Evolutionary conservation across 163 green algal species (phyloP).

Genomic region (Chloromonas sp.): DNA sequence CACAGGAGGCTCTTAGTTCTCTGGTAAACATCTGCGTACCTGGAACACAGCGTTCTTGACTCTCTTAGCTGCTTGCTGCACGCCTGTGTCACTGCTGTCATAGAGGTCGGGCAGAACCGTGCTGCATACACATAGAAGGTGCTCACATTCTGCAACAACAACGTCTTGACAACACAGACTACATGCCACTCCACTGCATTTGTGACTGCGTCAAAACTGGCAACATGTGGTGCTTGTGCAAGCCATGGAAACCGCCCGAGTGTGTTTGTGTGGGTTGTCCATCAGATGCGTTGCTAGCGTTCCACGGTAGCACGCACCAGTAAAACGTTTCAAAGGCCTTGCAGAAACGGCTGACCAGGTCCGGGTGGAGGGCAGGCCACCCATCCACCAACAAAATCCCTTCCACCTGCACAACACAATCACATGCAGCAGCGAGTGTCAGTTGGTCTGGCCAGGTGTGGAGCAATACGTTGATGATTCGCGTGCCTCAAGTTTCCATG

Average conservation of each 20-base stretch:
- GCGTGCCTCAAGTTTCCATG: too few relatives aligned
- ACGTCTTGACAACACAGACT: neutral
- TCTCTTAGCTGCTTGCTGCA: neutral
- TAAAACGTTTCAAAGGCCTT: neutral
- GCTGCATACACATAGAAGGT: neutral
- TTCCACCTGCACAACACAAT: neutral
- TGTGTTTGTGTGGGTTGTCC: too few relatives aligned
- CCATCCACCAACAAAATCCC: neutral
- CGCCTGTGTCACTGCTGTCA: neutral
- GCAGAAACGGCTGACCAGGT: neutral
- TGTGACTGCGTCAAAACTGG: too few relatives aligned
- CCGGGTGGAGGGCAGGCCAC: neutral
- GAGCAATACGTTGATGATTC: too few relatives aligned
- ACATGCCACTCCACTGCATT: too few relatives aligned
- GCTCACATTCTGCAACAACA: neutral
- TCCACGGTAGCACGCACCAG: neutral
- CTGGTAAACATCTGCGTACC: too few relatives aligned
- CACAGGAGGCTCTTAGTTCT: too few relatives aligned
- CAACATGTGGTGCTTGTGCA: neutral
- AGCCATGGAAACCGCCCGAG: too few relatives aligned
- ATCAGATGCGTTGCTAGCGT: too few relatives aligned
- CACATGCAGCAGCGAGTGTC: neutral
- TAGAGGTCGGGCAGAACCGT: neutral
- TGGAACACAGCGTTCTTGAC: neutral
- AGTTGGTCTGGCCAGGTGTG: neutral